Base-by-base conservation (phyloP, 441 rosid genomes). In the Capsella rubella region DNA sequence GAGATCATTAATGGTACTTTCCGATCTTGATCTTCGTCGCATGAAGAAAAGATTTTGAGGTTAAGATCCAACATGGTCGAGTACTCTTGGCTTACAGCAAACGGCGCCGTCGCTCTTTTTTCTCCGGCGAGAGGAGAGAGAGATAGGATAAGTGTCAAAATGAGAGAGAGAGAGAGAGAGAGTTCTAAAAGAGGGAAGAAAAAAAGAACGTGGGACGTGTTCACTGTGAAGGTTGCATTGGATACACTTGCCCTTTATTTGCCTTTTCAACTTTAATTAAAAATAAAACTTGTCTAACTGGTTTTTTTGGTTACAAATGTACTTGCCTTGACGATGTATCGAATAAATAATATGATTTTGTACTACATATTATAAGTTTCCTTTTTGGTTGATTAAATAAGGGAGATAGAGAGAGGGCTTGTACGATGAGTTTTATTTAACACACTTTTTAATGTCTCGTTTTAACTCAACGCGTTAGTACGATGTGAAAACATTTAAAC, bases 11-110 rank as follows among this genome's bases (percentile, higher is more conserved):
- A 72, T 73, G 61, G 75, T 13, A 76, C 76, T 57, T 69, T 27
- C 29, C 63, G 80, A 70, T 59, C 76, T 73, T 72, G 78, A 68
- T 53, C 71, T 50, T 76, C 72, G 7, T 79, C 50, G 32, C 72
- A 72, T 25, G 84, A 79, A 14, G 88, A 80, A 53, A 82, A 52
- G 10, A 87, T 57, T 66, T 83, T 91, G 39, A 92, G 88, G 60
- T 85, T 92, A 60, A 92, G 98, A 87, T 92, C 96, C 85, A 87
- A 86, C 95, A 90, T 89, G 78, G 27, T 72, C 32, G 3, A 64
- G 11, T 64, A 21, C 25, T 21, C 43, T 62, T 40, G 4, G 3
- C 6, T 4, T 32, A 32, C 32, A 61, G 12, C 8, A 64, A 35
- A 71, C 47, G 18, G 18, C 18, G 62, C 2, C 69, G 64, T 25